Percentiles rank a stretch among this genome's conserved stretches.
These are phyloP conservation scores for Macrotyloma uniflorum DNA, from an alignment of 306 rosid species.

Conservation along the genomic window DNA sequence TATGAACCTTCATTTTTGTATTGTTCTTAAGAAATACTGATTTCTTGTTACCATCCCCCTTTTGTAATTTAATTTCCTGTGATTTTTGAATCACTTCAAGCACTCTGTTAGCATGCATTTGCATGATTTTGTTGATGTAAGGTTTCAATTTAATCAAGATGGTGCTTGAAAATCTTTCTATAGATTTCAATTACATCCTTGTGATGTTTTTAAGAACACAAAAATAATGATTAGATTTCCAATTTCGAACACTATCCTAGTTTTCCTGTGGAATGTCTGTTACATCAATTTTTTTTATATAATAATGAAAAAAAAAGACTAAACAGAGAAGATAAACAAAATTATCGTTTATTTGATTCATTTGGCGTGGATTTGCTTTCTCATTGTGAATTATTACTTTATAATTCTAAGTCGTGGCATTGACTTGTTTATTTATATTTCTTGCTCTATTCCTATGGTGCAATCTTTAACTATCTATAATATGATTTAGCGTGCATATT, in stretches of 20 bases:
- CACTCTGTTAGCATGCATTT: not conserved
- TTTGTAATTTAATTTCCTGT: constrained; percentile 30
- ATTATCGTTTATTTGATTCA: not conserved
- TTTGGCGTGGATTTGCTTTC: constrained; percentile 5
- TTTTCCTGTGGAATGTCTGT: not conserved
- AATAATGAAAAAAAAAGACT: not conserved
- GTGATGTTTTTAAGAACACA: not conserved
- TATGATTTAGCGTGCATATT: not conserved
- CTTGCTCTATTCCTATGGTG: not conserved
- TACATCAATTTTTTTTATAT: not conserved
- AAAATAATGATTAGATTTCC: not conserved
- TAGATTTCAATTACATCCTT: not conserved
- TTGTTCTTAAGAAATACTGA: constrained; percentile 21
- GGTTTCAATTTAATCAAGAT: not conserved
- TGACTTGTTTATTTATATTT: not conserved
- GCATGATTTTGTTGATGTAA: not conserved
- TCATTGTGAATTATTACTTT: constrained; percentile 4
- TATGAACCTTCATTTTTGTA: constrained; percentile 35
- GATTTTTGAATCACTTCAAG: not conserved
- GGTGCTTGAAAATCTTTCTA: not conserved
- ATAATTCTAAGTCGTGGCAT: not conserved
- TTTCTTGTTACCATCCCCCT: constrained; percentile 4
- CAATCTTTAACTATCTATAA: not conserved
- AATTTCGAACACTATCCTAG: not conserved
- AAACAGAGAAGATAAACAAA: not conserved